Base-by-base conservation (phyloP, 208 protist species). In the Trypanosoma caninum region DNA sequence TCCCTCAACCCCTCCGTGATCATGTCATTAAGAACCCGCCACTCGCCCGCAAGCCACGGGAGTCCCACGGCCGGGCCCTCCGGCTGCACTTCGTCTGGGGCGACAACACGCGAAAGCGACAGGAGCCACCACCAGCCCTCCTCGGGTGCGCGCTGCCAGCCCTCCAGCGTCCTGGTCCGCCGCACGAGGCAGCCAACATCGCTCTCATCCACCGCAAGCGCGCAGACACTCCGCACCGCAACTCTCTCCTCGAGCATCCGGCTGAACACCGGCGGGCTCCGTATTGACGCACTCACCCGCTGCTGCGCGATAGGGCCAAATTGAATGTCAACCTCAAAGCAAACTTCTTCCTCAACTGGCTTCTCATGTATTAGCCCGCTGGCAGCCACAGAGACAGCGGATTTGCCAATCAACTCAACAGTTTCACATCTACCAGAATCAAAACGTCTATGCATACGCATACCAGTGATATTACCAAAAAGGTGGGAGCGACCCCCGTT, bases 21-120 rank as follows among this genome's bases (percentile, higher is more conserved):
- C 34, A 74, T 65, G 8, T 63, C 46, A 25, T 75, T 45, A 2
- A 78, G 53, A 14, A 56, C 47, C 5, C 46, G 41, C 84, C 84
- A 91, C 56, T 91, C 80, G 20, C 23, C 65, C 14, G 58, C 46
- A 37, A 84, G 68, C 83, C 83, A 90, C 52, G 53, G 50, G 52
- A 82, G 40, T 30, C n/a, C 37, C 1, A 2, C 22, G 31, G 10
- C 25, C 31, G 34, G 30, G 22, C 16, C 34, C 20, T 55, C 41
- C 0, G 71, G 65, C 25, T 58, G 27, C 30, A 50, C 40, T 16
- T 22, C 14, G 13, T 69, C 46, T 3, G 27, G 11, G 6, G 16
- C 11, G n/a, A 72, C 54, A 20, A 78, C 53, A 22, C 42, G 55
- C 27, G 80, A 86, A 20, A 60, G 46, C 0, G 61, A 34, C 14